A percentile compares a stretch with the other conserved stretches of the same genome.
Conservation (phyloP, 257 asterid species). For the Solanum appendiculatum region DNA sequence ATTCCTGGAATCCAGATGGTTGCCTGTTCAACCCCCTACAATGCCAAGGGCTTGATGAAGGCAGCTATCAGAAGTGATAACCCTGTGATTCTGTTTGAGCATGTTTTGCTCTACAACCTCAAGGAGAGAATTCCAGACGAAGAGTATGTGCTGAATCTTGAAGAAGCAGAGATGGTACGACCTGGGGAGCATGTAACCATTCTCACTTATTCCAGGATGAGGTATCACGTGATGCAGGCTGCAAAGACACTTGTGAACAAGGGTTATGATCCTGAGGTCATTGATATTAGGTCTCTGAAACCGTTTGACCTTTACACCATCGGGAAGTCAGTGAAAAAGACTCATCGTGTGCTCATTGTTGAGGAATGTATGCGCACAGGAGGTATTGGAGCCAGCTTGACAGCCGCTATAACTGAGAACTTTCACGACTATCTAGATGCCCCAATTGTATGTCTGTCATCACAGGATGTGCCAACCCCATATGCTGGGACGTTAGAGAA, state of each 20-base stretch:
- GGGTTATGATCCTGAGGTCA: slow-evolving; percentile 82
- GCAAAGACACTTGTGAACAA: slow-evolving; percentile 66
- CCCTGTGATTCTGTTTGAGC: slow-evolving; percentile 78
- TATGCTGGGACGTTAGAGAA: slow-evolving; percentile 72
- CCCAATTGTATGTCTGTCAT: slow-evolving; percentile 64
- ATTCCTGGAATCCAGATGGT: slow-evolving; percentile 88
- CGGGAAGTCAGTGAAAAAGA: slow-evolving; percentile 77
- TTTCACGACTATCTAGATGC: slow-evolving; percentile 78
- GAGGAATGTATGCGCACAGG: slow-evolving; percentile 96
- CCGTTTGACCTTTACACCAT: slow-evolving; percentile 71
- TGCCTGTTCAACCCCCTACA: slow-evolving; percentile 78
- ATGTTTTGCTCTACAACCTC: slow-evolving; percentile 68
- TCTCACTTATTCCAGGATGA: slow-evolving; percentile 73
- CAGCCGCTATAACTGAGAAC: slow-evolving; percentile 62
- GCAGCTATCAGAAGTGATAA: slow-evolving; percentile 79
- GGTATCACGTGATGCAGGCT: slow-evolving; percentile 91
- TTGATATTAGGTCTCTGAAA: slow-evolving; percentile 77
- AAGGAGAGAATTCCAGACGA: slow-evolving; percentile 83
- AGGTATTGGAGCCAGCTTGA: slow-evolving; percentile 86
- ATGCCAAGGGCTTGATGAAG: slow-evolving; percentile 81
- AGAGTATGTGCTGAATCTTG: slow-evolving; percentile 55
- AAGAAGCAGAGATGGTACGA: slow-evolving; percentile 86
- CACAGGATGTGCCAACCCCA: slow-evolving; percentile 88
- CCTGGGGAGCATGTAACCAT: slow-evolving; percentile 73
- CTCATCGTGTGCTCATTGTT: slow-evolving; percentile 68